Evolutionary conservation across 2,329 filamentous ascomycete genomes (phyloP).

Genomic region (Talaromyces sp.): DNA sequence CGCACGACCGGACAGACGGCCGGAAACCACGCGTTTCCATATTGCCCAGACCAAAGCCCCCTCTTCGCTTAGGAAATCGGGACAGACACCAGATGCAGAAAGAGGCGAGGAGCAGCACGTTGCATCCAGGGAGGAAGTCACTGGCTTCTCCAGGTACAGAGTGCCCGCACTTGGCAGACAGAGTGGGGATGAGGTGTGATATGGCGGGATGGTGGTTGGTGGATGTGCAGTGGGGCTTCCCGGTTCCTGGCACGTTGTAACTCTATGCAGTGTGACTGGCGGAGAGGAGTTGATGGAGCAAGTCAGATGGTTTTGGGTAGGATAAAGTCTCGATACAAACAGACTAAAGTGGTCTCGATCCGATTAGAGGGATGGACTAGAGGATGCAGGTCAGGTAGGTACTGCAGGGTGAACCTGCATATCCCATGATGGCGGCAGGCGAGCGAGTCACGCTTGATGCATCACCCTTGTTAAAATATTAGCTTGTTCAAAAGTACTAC

Average conservation of each 20-base stretch:
- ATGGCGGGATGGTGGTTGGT: constrained; percentile 4
- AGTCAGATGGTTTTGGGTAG: neutral
- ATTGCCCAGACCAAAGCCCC: neutral
- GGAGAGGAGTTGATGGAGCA: neutral
- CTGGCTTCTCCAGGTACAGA: constrained; percentile 12
- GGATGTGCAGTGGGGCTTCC: neutral
- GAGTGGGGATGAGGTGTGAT: neutral
- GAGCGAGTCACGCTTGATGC: no score
- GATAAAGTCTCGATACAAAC: no score
- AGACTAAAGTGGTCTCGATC: no score
- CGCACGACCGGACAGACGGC: constrained; percentile 5
- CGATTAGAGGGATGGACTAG: no score
- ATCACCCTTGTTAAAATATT: no score
- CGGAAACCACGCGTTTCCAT: constrained; percentile 1
- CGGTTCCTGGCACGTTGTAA: constrained; percentile 17
- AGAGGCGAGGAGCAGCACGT: constrained; percentile 14
- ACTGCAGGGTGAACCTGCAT: no score
- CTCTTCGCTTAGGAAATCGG: constrained; percentile 8
- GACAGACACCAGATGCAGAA: neutral
- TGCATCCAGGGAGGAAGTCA: constrained; percentile 14
- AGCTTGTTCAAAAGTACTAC: no score
- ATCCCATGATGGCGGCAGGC: no score
- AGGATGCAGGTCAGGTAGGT: no score
- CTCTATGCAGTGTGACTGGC: constrained; percentile 10
- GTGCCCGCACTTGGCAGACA: neutral